phyloP scores from a whole-genome alignment of 352 stramenopile genomes.

The Globisporangium nodosum region DNA sequence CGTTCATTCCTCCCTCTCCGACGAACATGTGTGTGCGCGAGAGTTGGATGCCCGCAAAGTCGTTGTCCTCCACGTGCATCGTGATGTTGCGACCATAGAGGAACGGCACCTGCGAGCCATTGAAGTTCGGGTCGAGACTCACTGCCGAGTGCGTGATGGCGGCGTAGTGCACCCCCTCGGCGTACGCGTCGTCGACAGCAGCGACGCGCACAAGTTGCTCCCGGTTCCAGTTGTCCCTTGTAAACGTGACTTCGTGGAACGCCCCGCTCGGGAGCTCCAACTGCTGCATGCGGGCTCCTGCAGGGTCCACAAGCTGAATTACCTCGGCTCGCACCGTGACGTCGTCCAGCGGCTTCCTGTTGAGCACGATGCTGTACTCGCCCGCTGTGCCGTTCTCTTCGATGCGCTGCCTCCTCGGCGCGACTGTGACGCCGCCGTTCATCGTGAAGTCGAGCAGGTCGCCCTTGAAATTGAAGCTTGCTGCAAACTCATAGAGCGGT shows the following conservation, averaged over 20 bases:
- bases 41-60: constrained; percentile 40
- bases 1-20: constrained; percentile 44
- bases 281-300: constrained; percentile 28
- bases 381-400: constrained; percentile 39
- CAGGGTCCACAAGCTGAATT: constrained; percentile 28
- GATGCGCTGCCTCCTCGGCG: constrained; percentile 38
- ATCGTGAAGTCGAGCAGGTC: constrained; percentile 68
- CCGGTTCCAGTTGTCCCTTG: constrained; percentile 52
- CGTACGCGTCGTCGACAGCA: constrained; percentile 49
- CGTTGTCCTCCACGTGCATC: constrained; percentile 70
- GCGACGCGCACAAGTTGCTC: constrained; percentile 53
- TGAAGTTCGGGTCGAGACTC: constrained; percentile 54
- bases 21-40: constrained; percentile 56
- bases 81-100: constrained; percentile 50
- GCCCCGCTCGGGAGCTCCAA: constrained; percentile 21
- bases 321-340: constrained; percentile 40
- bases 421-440: constrained; percentile 59
- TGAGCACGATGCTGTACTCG: constrained; percentile 65
- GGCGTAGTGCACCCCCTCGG: constrained; percentile 60
- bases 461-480: constrained; percentile 41
- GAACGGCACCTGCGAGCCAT: constrained; percentile 48
- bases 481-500: constrained; percentile 46
- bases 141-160: constrained; percentile 35
- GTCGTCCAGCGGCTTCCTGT: constrained; percentile 45
- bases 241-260: constrained; percentile 34